These are phyloP conservation scores for Epichloe elymi DNA, from an alignment of 2,329 filamentous ascomycete genomes.

Conservation along the genomic window DNA sequence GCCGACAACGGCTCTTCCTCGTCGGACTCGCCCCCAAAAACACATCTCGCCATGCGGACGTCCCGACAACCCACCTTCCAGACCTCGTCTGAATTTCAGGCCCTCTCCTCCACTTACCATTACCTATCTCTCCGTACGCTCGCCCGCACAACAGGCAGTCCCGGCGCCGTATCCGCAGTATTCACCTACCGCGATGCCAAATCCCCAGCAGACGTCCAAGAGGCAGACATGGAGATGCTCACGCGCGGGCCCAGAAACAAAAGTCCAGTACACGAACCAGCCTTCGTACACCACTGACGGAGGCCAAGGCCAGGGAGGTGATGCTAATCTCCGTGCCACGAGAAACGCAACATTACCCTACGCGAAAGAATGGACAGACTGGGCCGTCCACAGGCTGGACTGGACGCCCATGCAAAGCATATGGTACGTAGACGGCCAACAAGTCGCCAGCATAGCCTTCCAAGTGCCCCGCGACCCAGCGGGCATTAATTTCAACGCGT, in stretches of 20 bases:
- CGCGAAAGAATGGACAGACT: constrained; percentile 34
- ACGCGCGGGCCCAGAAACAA: constrained; percentile 30
- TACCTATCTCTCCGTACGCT: constrained; percentile 32
- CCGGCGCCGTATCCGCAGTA: constrained; percentile 38
- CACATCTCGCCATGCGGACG: constrained; percentile 36
- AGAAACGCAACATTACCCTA: constrained; percentile 32
- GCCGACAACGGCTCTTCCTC: constrained; percentile 10
- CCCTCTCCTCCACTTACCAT: constrained; percentile 15
- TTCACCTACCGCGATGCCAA: constrained; percentile 35
- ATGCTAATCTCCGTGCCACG: constrained; percentile 33
- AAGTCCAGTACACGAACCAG: constrained; percentile 47
- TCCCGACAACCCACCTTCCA: constrained; percentile 30
- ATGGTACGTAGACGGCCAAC: constrained; percentile 41
- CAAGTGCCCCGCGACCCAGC: constrained; percentile 40
- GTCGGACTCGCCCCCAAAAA: constrained; percentile 14
- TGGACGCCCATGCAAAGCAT: constrained; percentile 28
- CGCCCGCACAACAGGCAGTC: constrained; percentile 32
- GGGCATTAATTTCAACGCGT: constrained; percentile 44
- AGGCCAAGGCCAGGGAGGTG: constrained; percentile 22
- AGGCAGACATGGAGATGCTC: constrained; percentile 35
- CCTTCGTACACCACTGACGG: constrained; percentile 27
- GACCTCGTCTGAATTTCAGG: constrained; percentile 34
- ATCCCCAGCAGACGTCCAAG: constrained; percentile 20
- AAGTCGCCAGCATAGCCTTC: constrained; percentile 39
- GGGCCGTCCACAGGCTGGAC: constrained; percentile 37